These are phyloP conservation scores for Pterocarpus santalinus DNA, from an alignment of 306 rosid species.

Conservation along the genomic window DNA sequence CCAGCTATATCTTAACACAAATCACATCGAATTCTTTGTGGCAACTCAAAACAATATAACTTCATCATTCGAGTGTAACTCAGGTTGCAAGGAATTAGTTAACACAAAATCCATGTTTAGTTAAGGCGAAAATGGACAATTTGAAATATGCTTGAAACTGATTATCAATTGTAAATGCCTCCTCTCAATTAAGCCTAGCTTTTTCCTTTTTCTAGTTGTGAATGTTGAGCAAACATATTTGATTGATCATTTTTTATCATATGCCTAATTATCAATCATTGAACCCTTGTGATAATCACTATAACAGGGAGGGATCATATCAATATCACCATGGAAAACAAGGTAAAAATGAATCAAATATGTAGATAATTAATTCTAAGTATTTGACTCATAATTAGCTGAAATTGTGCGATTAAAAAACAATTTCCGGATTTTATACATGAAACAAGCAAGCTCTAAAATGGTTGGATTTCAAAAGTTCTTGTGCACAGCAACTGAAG, in stretches of 20 bases:
- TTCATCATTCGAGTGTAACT: no score
- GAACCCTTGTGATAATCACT: background rate
- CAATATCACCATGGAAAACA: conserved; percentile 19
- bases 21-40: no score
- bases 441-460: background rate
- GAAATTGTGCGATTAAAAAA: conserved; percentile 5
- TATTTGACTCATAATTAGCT: conserved; percentile 34
- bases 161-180: no score
- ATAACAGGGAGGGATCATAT: background rate
- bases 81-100: no score
- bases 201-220: no score
- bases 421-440: conserved; percentile 17
- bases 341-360: background rate
- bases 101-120: no score
- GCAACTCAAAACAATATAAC: background rate
- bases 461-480: conserved; percentile 33
- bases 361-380: conserved; percentile 10
- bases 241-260: background rate
- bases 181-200: no score
- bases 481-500: conserved; percentile 46
- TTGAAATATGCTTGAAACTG: no score
- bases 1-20: no score
- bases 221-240: no score
- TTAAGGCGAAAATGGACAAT: no score
- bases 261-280: conserved; percentile 10